These are phyloP conservation scores for Diaporthe eres DNA, from an alignment of 2,329 filamentous ascomycete genomes.

Conservation along the genomic window DNA sequence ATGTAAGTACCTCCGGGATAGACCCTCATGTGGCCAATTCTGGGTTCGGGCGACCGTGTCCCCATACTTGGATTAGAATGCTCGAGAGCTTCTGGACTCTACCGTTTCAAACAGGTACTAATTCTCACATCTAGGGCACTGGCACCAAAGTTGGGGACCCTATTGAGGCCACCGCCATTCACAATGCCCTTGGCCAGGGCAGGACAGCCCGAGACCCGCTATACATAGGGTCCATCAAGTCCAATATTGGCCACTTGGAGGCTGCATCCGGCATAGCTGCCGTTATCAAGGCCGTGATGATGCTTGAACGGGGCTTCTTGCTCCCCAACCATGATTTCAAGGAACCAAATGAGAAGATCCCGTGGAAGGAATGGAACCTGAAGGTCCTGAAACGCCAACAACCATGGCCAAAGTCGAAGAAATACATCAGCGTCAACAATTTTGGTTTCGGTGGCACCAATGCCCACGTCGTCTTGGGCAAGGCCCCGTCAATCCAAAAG, in stretches of 20 bases:
- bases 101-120: background rate
- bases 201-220: constrained; percentile 47
- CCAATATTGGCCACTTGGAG: constrained; percentile 64
- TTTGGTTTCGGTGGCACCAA: constrained; percentile 65
- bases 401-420: constrained; percentile 64
- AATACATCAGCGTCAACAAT: constrained; percentile 64
- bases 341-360: constrained; percentile 63
- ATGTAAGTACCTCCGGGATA: background rate
- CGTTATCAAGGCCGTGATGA: constrained; percentile 66
- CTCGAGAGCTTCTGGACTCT: too few species aligned
- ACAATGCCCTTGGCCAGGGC: constrained; percentile 50
- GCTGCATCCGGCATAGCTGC: constrained; percentile 64
- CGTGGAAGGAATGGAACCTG: constrained; percentile 64
- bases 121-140: constrained; percentile 57
- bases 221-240: constrained; percentile 54
- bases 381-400: constrained; percentile 60
- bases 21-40: background rate
- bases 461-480: constrained; percentile 58
- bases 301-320: constrained; percentile 65
- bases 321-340: constrained; percentile 66
- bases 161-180: constrained; percentile 59
- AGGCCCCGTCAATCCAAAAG: constrained; percentile 53
- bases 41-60: background rate
- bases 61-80: background rate
- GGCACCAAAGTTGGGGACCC: constrained; percentile 63